phyloP scores from a whole-genome alignment of 2,329 filamentous ascomycete species.

The Salinomyces thailandicus region DNA sequence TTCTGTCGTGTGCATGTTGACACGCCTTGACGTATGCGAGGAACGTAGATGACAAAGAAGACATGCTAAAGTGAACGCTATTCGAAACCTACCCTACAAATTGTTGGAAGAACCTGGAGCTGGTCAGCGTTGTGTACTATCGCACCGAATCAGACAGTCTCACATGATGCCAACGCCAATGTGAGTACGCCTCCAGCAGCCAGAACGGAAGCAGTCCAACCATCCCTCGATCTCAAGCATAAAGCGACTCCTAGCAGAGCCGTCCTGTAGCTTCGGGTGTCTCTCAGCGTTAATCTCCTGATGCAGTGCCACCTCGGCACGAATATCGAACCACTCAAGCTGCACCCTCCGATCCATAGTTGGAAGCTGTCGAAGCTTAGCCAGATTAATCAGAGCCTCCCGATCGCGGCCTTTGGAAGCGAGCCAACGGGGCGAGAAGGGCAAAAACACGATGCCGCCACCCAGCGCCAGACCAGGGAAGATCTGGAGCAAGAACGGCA shows the following conservation, averaged over 20 bases:
- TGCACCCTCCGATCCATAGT: conserved; percentile 40
- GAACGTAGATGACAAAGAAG: no score
- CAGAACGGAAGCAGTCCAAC: conserved; percentile 38
- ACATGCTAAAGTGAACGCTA: no score
- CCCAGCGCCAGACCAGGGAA: conserved; percentile 24
- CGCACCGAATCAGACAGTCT: neutral
- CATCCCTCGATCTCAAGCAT: conserved; percentile 38
- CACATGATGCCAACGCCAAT: conserved; percentile 46
- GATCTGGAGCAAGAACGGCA: conserved; percentile 41
- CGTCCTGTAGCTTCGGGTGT: conserved; percentile 23
- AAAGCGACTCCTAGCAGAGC: conserved; percentile 19
- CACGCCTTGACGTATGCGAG: no score
- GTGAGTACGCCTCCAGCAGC: conserved; percentile 38
- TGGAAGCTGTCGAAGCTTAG: conserved; percentile 31
- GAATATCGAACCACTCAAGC: conserved; percentile 44
- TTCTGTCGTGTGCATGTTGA: no score
- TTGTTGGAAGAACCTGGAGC: conserved; percentile 36
- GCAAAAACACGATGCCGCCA: conserved; percentile 24
- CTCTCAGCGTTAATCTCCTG: conserved; percentile 32
- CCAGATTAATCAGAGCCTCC: conserved; percentile 21
- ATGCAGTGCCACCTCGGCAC: conserved; percentile 45
- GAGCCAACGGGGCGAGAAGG: conserved; percentile 28
- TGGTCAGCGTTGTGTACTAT: neutral
- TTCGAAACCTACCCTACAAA: conserved; percentile 28
- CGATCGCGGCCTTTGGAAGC: conserved; percentile 21